A percentile compares a stretch with the other conserved stretches of the same genome.
phyloP scores from a whole-genome alignment of 108 stramenopile genomes.

The Mayamaea pseudoterrestris region DNA sequence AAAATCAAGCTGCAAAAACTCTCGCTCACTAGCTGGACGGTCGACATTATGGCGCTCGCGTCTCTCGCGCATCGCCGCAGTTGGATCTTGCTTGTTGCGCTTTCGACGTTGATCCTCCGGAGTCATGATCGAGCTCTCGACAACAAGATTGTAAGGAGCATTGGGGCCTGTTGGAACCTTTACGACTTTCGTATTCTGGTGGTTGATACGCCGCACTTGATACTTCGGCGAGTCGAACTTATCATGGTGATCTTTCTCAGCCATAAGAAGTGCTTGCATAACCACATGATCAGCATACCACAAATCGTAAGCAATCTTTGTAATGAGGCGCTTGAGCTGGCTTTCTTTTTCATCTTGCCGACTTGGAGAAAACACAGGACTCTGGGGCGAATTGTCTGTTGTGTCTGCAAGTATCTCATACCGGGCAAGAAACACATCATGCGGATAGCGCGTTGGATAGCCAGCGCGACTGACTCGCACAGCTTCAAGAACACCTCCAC shows the following conservation, averaged over 20 bases:
- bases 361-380: slow-evolving; percentile 34
- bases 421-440: slow-evolving; percentile 59
- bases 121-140: slow-evolving; percentile 56
- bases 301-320: slow-evolving; percentile 72
- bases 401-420: slow-evolving; percentile 67
- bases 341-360: slow-evolving; percentile 20
- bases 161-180: slow-evolving; percentile 16
- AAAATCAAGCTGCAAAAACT: slow-evolving; percentile 66
- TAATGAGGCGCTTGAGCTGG: slow-evolving; percentile 52
- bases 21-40: slow-evolving; percentile 43
- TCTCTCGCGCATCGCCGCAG: slow-evolving; percentile 9
- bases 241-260: neutral
- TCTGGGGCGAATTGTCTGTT: slow-evolving; percentile 28
- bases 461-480: slow-evolving; percentile 93
- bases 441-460: slow-evolving; percentile 88
- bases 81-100: slow-evolving; percentile 6
- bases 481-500: slow-evolving; percentile 93
- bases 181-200: neutral
- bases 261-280: slow-evolving; percentile 23
- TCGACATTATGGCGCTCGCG: slow-evolving; percentile 28
- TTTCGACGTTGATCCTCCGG: slow-evolving; percentile 37
- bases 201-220: neutral
- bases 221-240: neutral
- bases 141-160: slow-evolving; percentile 37
- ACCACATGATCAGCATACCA: slow-evolving; percentile 72